Conservation (phyloP, 2,329 filamentous ascomycete species). For the Fusarium begoniae region DNA sequence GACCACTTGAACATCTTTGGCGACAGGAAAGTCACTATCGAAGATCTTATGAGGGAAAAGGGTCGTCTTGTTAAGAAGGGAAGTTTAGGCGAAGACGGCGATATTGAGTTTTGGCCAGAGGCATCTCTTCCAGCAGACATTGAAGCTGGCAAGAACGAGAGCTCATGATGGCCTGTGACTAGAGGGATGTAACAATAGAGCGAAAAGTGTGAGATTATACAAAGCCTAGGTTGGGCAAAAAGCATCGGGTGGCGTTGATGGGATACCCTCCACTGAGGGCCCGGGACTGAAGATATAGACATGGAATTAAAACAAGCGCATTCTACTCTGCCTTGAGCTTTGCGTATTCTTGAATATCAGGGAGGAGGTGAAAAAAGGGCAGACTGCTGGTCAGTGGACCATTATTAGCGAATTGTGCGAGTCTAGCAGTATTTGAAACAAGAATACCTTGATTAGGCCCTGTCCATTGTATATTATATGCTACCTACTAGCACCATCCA, state of each 20-base stretch:
- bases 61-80: slow-evolving; percentile 79
- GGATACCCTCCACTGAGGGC: slow-evolving; percentile 28
- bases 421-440: background rate
- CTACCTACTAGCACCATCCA: background rate
- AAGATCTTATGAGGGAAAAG: slow-evolving; percentile 80
- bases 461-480: background rate
- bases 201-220: slow-evolving; percentile 16
- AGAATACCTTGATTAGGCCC: background rate
- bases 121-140: slow-evolving; percentile 50
- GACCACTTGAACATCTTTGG: slow-evolving; percentile 87
- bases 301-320: background rate
- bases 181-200: background rate
- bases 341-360: no score
- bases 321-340: background rate
- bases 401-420: no score
- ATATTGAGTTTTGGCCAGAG: slow-evolving; percentile 92
- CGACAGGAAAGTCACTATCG: slow-evolving; percentile 73
- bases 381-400: background rate
- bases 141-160: slow-evolving; percentile 22
- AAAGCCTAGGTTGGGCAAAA: slow-evolving; percentile 17
- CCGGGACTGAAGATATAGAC: background rate
- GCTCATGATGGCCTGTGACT: background rate
- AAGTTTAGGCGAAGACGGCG: slow-evolving; percentile 77
- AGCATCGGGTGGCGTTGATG: slow-evolving; percentile 35
- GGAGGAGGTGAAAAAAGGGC: background rate